phyloP scores from a whole-genome alignment of 2,329 filamentous ascomycete genomes.

The Beauveria medogensis region DNA sequence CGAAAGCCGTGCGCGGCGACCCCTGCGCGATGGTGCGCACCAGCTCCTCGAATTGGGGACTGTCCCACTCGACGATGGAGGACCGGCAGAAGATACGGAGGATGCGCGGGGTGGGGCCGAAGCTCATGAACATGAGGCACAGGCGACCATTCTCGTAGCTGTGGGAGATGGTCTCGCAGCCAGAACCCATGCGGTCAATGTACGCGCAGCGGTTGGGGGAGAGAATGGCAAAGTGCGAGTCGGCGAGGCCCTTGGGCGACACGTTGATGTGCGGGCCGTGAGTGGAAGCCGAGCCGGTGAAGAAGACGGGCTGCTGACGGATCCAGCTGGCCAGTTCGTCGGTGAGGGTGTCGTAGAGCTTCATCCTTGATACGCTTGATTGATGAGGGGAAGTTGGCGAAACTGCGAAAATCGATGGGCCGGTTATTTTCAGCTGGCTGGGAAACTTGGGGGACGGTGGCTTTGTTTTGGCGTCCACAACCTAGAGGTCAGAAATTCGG shows the following conservation, averaged over 20 bases:
- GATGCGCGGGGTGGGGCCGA: constrained; percentile 51
- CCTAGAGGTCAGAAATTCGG: neutral
- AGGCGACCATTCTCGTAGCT: constrained; percentile 69
- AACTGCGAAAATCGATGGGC: neutral
- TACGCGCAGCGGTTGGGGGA: constrained; percentile 55
- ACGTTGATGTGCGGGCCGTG: constrained; percentile 65
- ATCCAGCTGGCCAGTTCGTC: constrained; percentile 55
- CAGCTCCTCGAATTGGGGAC: constrained; percentile 37
- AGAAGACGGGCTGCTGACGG: constrained; percentile 63
- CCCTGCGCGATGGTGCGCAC: constrained; percentile 33
- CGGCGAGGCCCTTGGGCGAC: constrained; percentile 63
- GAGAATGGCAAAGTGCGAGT: constrained; percentile 54
- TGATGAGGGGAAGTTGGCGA: neutral
- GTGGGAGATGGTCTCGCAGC: constrained; percentile 68
- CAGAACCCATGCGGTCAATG: constrained; percentile 66
- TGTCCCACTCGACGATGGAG: constrained; percentile 51
- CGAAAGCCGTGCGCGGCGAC: constrained; percentile 29
- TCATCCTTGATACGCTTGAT: constrained; percentile 36
- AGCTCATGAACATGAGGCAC: constrained; percentile 67
- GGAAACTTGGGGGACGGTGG: neutral
- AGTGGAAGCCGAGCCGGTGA: constrained; percentile 65
- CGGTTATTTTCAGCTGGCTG: neutral
- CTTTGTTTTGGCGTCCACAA: neutral
- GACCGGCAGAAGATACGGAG: constrained; percentile 55
- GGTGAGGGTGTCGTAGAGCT: constrained; percentile 48